A percentile compares a stretch with the other conserved stretches of the same genome.
Evolutionary conservation across 2,329 filamentous ascomycete species (phyloP).

Genomic region (Ceratocystis colombiana): DNA sequence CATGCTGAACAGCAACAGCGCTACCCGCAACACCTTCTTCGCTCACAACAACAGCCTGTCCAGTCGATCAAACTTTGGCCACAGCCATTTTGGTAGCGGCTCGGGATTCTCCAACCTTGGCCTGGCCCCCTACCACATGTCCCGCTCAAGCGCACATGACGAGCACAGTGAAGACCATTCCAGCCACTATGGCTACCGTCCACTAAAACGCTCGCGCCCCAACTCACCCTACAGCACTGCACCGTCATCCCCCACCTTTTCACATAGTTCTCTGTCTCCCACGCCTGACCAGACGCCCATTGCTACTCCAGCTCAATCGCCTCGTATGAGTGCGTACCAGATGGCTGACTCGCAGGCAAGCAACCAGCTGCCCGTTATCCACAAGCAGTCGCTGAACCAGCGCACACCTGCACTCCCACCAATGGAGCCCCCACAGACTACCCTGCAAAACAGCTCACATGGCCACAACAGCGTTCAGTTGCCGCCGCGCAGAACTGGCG

Average conservation of each 20-base stretch:
- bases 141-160: constrained; percentile 72
- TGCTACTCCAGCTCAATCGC: constrained; percentile 89
- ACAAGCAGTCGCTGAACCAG: constrained; percentile 49
- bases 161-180: constrained; percentile 69
- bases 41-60: constrained; percentile 23
- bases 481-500: constrained; percentile 47
- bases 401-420: constrained; percentile 48
- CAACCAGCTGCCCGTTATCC: constrained; percentile 75
- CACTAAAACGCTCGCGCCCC: constrained; percentile 79
- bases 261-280: constrained; percentile 86
- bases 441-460: constrained; percentile 37
- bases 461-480: constrained; percentile 36
- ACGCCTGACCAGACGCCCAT: constrained; percentile 98
- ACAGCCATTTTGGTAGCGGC: constrained; percentile 42
- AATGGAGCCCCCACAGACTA: constrained; percentile 40
- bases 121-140: constrained; percentile 87
- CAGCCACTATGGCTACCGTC: constrained; percentile 56
- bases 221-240: constrained; percentile 93
- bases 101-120: constrained; percentile 49
- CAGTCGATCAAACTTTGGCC: constrained; percentile 35
- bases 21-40: constrained; percentile 24
- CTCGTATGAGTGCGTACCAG: constrained; percentile 68
- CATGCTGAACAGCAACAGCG: constrained; percentile 27
- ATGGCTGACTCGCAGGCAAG: constrained; percentile 43
- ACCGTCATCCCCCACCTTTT: constrained; percentile 91